These are phyloP conservation scores for Vitis hybrid DNA, from an alignment of 177 flowering plant species.

Conservation along the genomic window DNA sequence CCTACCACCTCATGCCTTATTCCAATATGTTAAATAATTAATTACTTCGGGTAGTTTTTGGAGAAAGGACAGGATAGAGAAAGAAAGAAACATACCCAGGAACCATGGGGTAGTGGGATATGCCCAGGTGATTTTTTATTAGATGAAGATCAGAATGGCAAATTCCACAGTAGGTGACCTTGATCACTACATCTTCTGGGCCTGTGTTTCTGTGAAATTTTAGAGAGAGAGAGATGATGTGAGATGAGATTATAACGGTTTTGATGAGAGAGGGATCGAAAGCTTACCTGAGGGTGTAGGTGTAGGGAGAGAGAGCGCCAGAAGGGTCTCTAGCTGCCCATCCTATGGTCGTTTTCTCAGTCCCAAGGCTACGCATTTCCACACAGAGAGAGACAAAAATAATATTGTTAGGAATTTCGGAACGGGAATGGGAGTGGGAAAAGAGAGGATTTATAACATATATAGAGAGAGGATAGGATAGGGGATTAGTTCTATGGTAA, in stretches of 20 bases:
- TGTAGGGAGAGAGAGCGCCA: constrained; percentile 76
- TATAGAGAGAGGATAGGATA: too few species aligned
- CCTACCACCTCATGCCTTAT: constrained; percentile 86
- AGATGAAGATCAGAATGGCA: constrained; percentile 77
- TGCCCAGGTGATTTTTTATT: constrained; percentile 65
- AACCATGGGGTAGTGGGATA: constrained; percentile 77
- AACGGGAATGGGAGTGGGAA: too few species aligned
- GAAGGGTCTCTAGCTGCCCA: constrained; percentile 90
- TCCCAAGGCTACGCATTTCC: constrained; percentile 63
- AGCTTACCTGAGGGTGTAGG: constrained; percentile 69
- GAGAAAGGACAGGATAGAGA: too few species aligned
- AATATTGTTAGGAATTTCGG: too few species aligned
- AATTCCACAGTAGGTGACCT: constrained; percentile 62
- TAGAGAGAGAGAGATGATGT: background rate
- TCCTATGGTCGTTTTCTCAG: constrained; percentile 55
- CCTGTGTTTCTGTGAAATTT: constrained; percentile 64
- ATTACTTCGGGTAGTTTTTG: too few species aligned
- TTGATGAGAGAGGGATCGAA: too few species aligned
- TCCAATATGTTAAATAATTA: too few species aligned
- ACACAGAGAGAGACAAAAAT: background rate
- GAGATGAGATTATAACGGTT: background rate
- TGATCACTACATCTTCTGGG: constrained; percentile 67
- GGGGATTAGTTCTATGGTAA: too few species aligned
- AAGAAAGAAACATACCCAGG: constrained; percentile 47
- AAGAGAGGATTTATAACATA: too few species aligned